A percentile compares a stretch with the other conserved stretches of the same genome.
phyloP scores from a whole-genome alignment of 805 yeast genomes.

The Candida yuanshanica region DNA sequence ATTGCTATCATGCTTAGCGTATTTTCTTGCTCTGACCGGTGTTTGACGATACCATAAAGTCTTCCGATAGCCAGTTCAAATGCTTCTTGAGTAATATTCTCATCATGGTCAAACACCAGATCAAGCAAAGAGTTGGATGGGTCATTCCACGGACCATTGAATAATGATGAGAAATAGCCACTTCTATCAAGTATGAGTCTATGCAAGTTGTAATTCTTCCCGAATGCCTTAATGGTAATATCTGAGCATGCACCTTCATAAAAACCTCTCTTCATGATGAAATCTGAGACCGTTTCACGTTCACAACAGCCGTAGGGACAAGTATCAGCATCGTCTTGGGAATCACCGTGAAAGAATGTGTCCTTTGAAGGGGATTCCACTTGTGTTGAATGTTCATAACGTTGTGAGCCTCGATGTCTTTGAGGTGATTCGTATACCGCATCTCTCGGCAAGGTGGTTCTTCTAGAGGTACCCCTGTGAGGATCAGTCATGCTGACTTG shows the following conservation, averaged over 20 bases:
- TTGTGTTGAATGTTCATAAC: background rate
- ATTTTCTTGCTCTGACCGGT: slow-evolving; percentile 28
- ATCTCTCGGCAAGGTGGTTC: too few relatives aligned
- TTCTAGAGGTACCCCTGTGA: too few relatives aligned
- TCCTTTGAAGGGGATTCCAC: slow-evolving; percentile 6
- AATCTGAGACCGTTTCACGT: slow-evolving; percentile 21
- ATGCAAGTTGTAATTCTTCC: slow-evolving; percentile 39
- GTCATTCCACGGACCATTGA: slow-evolving; percentile 39
- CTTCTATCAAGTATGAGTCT: slow-evolving; percentile 39
- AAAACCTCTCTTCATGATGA: slow-evolving; percentile 34
- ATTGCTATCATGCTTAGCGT: slow-evolving; percentile 41
- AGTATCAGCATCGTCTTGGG: slow-evolving; percentile 4
- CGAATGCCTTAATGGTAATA: slow-evolving; percentile 43
- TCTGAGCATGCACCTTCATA: slow-evolving; percentile 43
- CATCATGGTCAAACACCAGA: slow-evolving; percentile 35
- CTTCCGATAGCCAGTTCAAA: slow-evolving; percentile 44
- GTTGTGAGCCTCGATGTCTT: too few relatives aligned
- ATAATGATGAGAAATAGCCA: slow-evolving; percentile 41
- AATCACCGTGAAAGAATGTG: slow-evolving; percentile 1
- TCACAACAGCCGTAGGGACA: slow-evolving; percentile 27
- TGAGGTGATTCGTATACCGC: too few relatives aligned
- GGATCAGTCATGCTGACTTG: too few relatives aligned
- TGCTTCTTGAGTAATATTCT: slow-evolving; percentile 36
- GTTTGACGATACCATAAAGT: slow-evolving; percentile 39
- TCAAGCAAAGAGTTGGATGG: slow-evolving; percentile 19